Conservation (phyloP, 306 rosid genomes). For the Quercus dentata region DNA sequence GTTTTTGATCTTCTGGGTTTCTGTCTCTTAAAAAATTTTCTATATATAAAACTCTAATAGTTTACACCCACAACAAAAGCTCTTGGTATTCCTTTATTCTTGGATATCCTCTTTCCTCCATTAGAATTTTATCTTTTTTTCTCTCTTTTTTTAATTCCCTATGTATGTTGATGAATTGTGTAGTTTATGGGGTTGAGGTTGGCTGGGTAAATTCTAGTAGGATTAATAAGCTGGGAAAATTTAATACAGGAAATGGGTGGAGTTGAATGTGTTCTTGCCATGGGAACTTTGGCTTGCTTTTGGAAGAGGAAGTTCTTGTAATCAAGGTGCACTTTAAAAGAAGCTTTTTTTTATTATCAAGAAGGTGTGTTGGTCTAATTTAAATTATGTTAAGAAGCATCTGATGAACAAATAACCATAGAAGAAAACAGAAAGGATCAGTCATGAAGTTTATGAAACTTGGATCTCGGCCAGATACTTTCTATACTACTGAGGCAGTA, state of each 20-base stretch:
- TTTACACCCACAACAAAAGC: constrained; percentile 38
- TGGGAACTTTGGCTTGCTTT: constrained; percentile 26
- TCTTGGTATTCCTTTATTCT: constrained; percentile 53
- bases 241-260: constrained; percentile 29
- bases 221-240: constrained; percentile 29
- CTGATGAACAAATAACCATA: constrained; percentile 40
- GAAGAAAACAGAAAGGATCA: constrained; percentile 21
- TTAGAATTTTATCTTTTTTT: constrained; percentile 29
- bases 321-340: constrained; percentile 27
- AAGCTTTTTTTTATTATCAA: not conserved
- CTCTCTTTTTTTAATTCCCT: not conserved
- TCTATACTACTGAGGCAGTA: constrained; percentile 72
- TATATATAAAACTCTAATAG: constrained; percentile 42
- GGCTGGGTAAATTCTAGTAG: constrained; percentile 29
- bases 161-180: constrained; percentile 23
- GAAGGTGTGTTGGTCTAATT: constrained; percentile 14
- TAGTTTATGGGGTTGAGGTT: constrained; percentile 26
- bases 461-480: constrained; percentile 96
- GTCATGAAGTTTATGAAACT: constrained; percentile 99
- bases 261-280: constrained; percentile 36
- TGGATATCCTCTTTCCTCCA: constrained; percentile 56
- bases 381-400: constrained; percentile 34
- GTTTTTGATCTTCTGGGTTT: constrained; percentile 57
- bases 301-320: constrained; percentile 27
- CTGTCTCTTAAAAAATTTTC: constrained; percentile 39